Evolutionary conservation across 257 asterid species (phyloP).

Genomic region (Lavandula angustifolia): DNA sequence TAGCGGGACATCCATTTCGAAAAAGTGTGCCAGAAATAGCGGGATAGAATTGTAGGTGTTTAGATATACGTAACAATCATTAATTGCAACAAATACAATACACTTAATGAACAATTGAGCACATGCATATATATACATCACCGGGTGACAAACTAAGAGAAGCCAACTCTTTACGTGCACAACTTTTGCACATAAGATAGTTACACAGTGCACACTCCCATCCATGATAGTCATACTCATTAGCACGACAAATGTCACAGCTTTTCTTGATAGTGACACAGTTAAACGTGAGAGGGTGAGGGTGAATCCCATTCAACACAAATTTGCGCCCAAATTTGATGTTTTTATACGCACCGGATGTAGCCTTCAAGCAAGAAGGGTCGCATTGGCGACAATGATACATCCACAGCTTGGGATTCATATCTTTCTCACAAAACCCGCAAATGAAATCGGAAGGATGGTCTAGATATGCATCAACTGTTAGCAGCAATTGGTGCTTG

Average conservation of each 20-base stretch:
- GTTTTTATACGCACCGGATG: too few species aligned
- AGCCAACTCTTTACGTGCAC: too few species aligned
- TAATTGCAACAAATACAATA: too few species aligned
- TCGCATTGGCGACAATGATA: neutral
- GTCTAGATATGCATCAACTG: neutral
- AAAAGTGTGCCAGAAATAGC: too few species aligned
- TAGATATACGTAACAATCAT: too few species aligned
- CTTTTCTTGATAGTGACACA: neutral
- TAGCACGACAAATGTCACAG: neutral
- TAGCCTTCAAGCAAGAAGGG: neutral
- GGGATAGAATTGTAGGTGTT: too few species aligned
- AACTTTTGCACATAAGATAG: neutral
- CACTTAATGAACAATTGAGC: too few species aligned
- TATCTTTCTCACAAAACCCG: neutral
- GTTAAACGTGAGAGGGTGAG: neutral
- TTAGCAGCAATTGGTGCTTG: neutral
- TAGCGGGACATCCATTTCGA: too few species aligned
- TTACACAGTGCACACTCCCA: neutral
- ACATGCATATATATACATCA: too few species aligned
- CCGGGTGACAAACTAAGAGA: too few species aligned
- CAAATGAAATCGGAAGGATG: neutral
- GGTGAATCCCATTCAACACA: neutral
- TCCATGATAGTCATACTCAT: neutral
- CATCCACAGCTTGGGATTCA: neutral
- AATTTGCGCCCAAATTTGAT: neutral